Conservation (phyloP, 495 filamentous ascomycete genomes). For the Letharia lupina region DNA sequence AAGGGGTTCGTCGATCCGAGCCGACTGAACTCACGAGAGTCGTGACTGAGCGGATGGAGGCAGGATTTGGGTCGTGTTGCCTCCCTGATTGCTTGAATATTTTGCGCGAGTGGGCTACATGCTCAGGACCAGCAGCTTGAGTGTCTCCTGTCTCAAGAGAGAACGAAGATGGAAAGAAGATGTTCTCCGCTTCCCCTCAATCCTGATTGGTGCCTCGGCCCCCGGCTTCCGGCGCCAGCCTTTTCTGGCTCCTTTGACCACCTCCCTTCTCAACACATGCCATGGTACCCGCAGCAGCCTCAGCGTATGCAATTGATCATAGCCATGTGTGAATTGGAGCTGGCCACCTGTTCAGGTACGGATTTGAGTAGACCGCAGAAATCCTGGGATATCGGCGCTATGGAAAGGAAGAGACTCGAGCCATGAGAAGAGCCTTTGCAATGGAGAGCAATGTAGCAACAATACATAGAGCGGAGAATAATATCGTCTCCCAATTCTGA, state of each 20-base stretch:
- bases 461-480: neutral
- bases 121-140: neutral
- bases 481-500: neutral
- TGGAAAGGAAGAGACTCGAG: neutral
- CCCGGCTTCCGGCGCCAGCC: neutral
- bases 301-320: neutral
- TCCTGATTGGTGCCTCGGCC: neutral
- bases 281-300: neutral
- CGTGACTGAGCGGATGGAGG: neutral
- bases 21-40: neutral
- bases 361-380: neutral
- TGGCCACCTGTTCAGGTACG: neutral
- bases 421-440: neutral
- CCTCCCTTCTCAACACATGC: neutral
- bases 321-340: neutral
- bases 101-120: neutral
- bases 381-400: neutral
- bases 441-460: neutral
- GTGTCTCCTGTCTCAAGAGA: neutral
- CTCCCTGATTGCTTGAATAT: neutral
- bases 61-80: neutral
- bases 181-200: neutral
- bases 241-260: neutral
- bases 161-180: neutral
- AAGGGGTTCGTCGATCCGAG: neutral